Conservation (phyloP, 1,284 basidiomycete genomes). For the Singerocomus rubriflavus region DNA sequence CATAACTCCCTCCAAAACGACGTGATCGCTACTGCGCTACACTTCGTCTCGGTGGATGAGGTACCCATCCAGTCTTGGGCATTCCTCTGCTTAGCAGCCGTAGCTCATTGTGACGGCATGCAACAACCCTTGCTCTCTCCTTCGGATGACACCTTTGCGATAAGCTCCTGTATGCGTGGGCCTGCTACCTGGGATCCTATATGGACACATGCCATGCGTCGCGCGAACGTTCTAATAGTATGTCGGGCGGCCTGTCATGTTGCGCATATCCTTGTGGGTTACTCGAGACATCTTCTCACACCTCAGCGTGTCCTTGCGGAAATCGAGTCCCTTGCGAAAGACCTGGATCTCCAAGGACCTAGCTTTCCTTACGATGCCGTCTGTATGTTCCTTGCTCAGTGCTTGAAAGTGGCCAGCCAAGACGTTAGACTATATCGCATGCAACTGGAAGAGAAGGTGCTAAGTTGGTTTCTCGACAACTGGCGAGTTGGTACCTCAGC, state of each 20-base stretch:
- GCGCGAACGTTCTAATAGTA: constrained; percentile 59
- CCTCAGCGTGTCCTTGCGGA: constrained; percentile 59
- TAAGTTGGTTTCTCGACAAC: constrained; percentile 77
- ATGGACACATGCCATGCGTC: constrained; percentile 81
- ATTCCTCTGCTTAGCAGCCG: constrained; percentile 72
- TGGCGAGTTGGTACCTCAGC: constrained; percentile 57
- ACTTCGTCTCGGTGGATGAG: constrained; percentile 66
- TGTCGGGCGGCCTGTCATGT: constrained; percentile 81
- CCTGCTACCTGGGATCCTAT: constrained; percentile 64
- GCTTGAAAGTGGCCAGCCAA: constrained; percentile 65
- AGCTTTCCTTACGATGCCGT: constrained; percentile 82
- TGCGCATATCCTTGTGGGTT: constrained; percentile 54
- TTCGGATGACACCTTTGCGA: background rate
- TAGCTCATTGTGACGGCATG: constrained; percentile 51
- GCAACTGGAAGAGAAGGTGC: constrained; percentile 79
- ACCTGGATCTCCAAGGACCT: constrained; percentile 87
- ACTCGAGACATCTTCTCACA: constrained; percentile 45
- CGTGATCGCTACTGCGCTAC: constrained; percentile 53
- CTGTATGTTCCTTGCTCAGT: constrained; percentile 72
- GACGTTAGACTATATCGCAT: constrained; percentile 80
- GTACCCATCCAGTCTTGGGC: constrained; percentile 73
- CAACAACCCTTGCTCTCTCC: constrained; percentile 8
- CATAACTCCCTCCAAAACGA: constrained; percentile 54
- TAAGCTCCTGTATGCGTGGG: constrained; percentile 13
- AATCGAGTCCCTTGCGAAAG: constrained; percentile 72